phyloP scores from a whole-genome alignment of 2,329 filamentous ascomycete species.

The Diaporthe sp. region DNA sequence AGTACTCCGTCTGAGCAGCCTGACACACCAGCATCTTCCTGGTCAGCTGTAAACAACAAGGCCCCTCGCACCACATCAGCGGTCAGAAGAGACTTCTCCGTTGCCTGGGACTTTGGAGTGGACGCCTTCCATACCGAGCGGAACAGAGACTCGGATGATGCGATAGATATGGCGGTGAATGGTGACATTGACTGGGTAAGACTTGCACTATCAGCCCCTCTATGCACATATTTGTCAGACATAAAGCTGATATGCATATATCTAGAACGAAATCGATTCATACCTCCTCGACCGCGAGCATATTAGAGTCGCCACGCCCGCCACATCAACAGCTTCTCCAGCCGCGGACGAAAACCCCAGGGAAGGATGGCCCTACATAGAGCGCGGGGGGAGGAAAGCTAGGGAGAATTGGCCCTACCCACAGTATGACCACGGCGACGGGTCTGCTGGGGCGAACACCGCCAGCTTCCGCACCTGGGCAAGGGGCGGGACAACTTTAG shows the following conservation, averaged over 20 bases:
- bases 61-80: conserved; percentile 3
- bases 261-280: conserved; percentile 30
- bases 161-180: conserved; percentile 2
- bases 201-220: too few relatives aligned
- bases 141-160: neutral
- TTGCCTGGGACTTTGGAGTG: conserved; percentile 31
- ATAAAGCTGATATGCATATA: neutral
- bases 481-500: neutral
- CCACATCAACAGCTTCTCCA: neutral
- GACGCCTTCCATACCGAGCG: conserved; percentile 20
- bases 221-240: too few relatives aligned
- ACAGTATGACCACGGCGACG: neutral
- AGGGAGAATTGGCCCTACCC: conserved; percentile 22
- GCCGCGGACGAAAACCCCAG: neutral
- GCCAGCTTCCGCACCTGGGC: conserved; percentile 19
- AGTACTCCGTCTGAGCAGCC: neutral
- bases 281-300: conserved; percentile 34
- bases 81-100: neutral
- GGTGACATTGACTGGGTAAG: conserved; percentile 34
- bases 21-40: neutral
- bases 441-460: neutral
- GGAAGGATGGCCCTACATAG: conserved; percentile 29
- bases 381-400: neutral
- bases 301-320: neutral
- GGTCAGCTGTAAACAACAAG: conserved; percentile 34